Percentiles rank a stretch among this genome's conserved stretches.
phyloP scores from a whole-genome alignment of 805 yeast genomes.

The Metschnikowia chrysomelidarum region DNA sequence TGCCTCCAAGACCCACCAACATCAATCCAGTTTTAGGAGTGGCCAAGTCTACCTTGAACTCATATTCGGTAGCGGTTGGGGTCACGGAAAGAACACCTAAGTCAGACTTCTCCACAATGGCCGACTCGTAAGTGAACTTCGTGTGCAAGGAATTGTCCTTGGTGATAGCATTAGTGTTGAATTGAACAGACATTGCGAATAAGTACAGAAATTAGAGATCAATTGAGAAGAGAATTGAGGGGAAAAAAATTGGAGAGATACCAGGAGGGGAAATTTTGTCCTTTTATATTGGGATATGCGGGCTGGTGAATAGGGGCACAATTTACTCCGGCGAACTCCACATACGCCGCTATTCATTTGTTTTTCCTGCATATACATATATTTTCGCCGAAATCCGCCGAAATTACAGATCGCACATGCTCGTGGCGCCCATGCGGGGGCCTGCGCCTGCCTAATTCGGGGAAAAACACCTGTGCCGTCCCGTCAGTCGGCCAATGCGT shows the following conservation, averaged over 20 bases:
- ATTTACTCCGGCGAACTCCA: conserved; percentile 4
- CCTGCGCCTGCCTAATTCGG: no score
- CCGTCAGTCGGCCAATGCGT: no score
- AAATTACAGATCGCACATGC: conserved; percentile 11
- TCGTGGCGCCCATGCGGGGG: no score
- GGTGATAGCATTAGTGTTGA: conserved; percentile 42
- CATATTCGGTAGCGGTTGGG: conserved; percentile 70
- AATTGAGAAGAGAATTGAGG: not conserved
- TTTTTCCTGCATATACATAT: conserved; percentile 11
- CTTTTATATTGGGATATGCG: not conserved
- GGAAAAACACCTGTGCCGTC: no score
- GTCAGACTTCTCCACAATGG: conserved; percentile 57
- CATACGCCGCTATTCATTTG: no score
- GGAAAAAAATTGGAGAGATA: not conserved
- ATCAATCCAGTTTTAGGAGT: conserved; percentile 85
- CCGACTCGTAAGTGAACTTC: conserved; percentile 70
- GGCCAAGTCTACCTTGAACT: conserved; percentile 79
- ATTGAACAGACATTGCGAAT: conserved; percentile 18
- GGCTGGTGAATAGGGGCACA: not conserved
- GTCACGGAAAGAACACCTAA: conserved; percentile 60
- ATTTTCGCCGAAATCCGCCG: conserved; percentile 22
- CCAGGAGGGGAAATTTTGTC: not conserved
- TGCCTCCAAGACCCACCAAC: conserved; percentile 95
- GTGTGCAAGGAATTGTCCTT: conserved; percentile 54
- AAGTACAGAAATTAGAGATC: no score